phyloP scores from a whole-genome alignment of 73 alveolate genomes.

The Paramecium sonneborni region DNA sequence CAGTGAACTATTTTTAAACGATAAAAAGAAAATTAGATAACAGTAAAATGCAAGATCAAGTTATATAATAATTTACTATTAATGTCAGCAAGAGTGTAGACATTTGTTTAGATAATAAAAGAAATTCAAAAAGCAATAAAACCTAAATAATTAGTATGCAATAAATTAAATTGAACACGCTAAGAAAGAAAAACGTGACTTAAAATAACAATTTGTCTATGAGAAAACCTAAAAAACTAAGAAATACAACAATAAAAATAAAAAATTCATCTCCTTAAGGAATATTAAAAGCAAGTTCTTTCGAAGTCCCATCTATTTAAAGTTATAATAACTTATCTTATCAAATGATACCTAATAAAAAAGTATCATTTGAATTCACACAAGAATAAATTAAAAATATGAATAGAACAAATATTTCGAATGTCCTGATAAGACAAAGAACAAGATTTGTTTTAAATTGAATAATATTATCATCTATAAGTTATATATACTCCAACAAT shows the following conservation, averaged over 20 bases:
- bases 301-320: background rate
- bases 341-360: background rate
- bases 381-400: background rate
- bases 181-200: background rate
- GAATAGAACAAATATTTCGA: background rate
- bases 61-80: background rate
- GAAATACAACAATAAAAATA: background rate
- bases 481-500: slow-evolving; percentile 30
- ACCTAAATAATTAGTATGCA: background rate
- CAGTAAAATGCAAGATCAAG: background rate
- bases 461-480: background rate
- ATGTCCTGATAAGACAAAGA: background rate
- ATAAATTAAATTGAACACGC: background rate
- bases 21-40: background rate
- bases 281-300: background rate
- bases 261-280: background rate
- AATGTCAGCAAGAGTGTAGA: background rate
- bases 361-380: background rate
- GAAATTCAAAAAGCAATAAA: background rate
- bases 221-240: background rate
- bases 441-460: background rate
- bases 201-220: background rate
- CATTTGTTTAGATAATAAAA: background rate
- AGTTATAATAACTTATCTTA: background rate
- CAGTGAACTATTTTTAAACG: background rate